phyloP scores from a whole-genome alignment of 306 rosid species.

The Coriaria nepalensis region DNA sequence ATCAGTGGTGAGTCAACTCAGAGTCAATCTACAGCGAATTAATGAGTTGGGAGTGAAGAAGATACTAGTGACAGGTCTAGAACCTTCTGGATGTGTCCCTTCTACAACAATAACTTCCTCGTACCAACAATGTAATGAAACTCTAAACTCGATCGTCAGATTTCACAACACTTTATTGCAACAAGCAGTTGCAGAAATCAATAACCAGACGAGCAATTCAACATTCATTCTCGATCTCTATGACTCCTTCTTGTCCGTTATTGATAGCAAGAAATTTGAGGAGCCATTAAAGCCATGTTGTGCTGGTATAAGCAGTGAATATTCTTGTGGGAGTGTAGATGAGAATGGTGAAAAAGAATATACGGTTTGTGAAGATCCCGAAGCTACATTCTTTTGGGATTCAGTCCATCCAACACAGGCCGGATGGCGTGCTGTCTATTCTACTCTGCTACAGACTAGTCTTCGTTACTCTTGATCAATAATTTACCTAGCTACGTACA shows the following conservation, averaged over 20 bases:
- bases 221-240: slow-evolving; percentile 37
- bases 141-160: slow-evolving; percentile 26
- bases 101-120: slow-evolving; percentile 19
- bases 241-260: slow-evolving; percentile 39
- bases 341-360: slow-evolving; percentile 28
- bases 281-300: slow-evolving; percentile 53
- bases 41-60: slow-evolving; percentile 54
- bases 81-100: slow-evolving; percentile 83
- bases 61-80: slow-evolving; percentile 37
- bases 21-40: slow-evolving; percentile 32
- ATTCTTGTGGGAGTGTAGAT: slow-evolving; percentile 47
- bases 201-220: slow-evolving; percentile 17
- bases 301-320: slow-evolving; percentile 25
- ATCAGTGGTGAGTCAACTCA: slow-evolving; percentile 49
- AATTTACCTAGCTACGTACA: neutral
- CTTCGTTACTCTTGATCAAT: no score
- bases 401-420: slow-evolving; percentile 53
- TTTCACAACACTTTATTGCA: slow-evolving; percentile 37
- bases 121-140: slow-evolving; percentile 37
- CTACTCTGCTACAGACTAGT: slow-evolving; percentile 8
- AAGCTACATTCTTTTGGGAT: slow-evolving; percentile 69
- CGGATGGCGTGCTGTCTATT: slow-evolving; percentile 64
- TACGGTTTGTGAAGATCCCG: slow-evolving; percentile 36
- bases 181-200: slow-evolving; percentile 34
- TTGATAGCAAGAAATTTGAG: slow-evolving; percentile 30